Conservation (phyloP, 73 alveolate genomes). For the Urostyla sp. region DNA sequence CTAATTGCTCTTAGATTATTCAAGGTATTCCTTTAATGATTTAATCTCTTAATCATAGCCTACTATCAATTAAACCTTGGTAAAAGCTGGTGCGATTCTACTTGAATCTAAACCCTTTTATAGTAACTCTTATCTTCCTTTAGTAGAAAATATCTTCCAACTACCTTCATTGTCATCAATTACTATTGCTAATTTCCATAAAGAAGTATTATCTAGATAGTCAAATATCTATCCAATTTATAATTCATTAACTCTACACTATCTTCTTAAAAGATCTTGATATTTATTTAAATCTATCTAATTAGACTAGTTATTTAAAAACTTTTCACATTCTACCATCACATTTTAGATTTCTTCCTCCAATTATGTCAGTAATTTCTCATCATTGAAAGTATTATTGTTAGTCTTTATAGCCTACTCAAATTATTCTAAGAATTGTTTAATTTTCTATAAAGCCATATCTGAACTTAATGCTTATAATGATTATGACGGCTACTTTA, state of each 20-base stretch:
- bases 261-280: slow-evolving; percentile 20
- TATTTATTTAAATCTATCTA: slow-evolving; percentile 25
- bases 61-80: background rate
- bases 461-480: no score
- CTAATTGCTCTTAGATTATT: background rate
- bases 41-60: slow-evolving; percentile 10
- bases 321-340: background rate
- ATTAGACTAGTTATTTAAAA: no score
- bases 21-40: background rate
- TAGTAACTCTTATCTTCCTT: slow-evolving; percentile 25
- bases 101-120: slow-evolving; percentile 22
- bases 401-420: no score
- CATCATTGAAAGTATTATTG: no score
- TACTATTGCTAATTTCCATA: slow-evolving; percentile 47
- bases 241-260: slow-evolving; percentile 25
- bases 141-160: slow-evolving; percentile 8
- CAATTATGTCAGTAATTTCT: background rate
- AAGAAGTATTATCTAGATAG: slow-evolving; percentile 22
- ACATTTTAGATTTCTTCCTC: background rate
- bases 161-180: background rate
- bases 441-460: no score
- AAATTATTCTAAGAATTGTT: no score
- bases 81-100: slow-evolving; percentile 28
- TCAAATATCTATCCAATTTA: slow-evolving; percentile 18
- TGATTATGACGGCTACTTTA: no score